Conservation (phyloP, 306 rosid species). For the Styphnolobium japonicum region DNA sequence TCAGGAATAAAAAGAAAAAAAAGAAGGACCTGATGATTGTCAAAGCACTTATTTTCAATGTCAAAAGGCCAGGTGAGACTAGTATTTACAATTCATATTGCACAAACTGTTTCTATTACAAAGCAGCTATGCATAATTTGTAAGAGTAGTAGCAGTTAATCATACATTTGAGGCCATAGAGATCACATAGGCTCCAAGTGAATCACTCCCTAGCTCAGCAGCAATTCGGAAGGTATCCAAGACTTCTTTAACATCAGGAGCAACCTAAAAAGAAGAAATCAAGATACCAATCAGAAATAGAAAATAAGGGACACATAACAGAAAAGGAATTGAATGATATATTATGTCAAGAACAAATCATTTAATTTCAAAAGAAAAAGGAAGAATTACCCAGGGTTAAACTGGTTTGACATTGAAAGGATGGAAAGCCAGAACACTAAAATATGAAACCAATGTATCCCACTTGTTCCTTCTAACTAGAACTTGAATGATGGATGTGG, state of each 20-base stretch:
- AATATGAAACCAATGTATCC: not conserved
- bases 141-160: conserved; percentile 2
- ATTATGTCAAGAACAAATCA: not conserved
- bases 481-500: not conserved
- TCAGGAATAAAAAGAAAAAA: not conserved
- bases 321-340: not conserved
- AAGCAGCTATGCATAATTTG: conserved; percentile 3
- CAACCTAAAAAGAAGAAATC: conserved; percentile 55
- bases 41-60: not conserved
- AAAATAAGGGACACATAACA: not conserved
- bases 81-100: conserved; percentile 7
- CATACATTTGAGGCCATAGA: conserved; percentile 94
- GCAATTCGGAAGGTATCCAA: conserved; percentile 79
- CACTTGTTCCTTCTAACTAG: not conserved
- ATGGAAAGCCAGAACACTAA: not conserved
- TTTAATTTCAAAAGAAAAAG: not conserved
- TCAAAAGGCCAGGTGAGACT: not conserved
- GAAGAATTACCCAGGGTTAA: not conserved
- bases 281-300: conserved; percentile 12
- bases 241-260: conserved; percentile 72
- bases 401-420: not conserved
- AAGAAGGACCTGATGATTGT: not conserved
- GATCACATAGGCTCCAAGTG: conserved; percentile 93
- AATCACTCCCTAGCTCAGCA: conserved; percentile 86
- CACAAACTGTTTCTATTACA: not conserved